phyloP scores from a whole-genome alignment of 805 yeast genomes.

The Yamadazyma nakazawae region DNA sequence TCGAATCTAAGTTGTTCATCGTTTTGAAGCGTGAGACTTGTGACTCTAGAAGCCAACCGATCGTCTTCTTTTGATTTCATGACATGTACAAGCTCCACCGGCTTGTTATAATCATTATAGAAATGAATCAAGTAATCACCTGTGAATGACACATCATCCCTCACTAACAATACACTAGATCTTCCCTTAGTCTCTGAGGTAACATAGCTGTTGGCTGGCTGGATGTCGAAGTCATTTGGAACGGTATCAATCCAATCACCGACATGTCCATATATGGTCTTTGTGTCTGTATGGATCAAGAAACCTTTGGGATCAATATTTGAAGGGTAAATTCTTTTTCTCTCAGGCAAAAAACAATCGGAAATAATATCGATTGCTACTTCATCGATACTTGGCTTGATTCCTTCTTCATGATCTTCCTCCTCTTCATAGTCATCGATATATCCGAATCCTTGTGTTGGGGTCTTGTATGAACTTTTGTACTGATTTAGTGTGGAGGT shows the following conservation, averaged over 20 bases:
- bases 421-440: constrained; percentile 4
- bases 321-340: constrained; percentile 4
- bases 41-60: background rate
- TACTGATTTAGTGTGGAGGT: background rate
- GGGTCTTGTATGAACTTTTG: background rate
- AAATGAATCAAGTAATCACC: constrained; percentile 24
- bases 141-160: constrained; percentile 25
- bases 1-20: background rate
- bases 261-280: constrained; percentile 14
- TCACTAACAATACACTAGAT: constrained; percentile 13
- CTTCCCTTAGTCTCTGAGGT: background rate
- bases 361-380: constrained; percentile 17
- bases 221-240: background rate
- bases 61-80: background rate
- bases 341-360: background rate
- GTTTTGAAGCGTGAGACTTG: background rate
- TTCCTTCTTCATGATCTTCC: background rate
- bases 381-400: background rate
- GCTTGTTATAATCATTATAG: background rate
- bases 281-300: constrained; percentile 1
- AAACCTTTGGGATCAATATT: constrained; percentile 7
- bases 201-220: background rate
- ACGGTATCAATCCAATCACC: constrained; percentile 17
- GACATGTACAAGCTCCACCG: background rate
- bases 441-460: constrained; percentile 7